Conservation (phyloP, 345 rosid genomes). For the Pistacia atlantica region DNA sequence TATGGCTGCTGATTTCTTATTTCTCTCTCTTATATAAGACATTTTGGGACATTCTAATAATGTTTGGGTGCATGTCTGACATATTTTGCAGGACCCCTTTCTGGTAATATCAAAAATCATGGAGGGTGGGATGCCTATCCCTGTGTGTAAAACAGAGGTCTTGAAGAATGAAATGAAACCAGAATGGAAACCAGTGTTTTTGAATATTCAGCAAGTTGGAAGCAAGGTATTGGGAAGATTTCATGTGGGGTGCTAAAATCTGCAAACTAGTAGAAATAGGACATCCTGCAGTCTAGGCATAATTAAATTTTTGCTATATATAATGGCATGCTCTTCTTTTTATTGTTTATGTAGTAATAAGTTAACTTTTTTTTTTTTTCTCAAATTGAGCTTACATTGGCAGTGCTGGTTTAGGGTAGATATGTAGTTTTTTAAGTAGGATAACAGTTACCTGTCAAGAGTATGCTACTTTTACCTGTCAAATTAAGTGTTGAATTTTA, state of each 20-base stretch:
- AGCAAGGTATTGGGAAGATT: constrained; percentile 61
- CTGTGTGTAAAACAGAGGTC: constrained; percentile 90
- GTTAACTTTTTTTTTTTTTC: too few relatives aligned
- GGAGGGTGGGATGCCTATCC: constrained; percentile 61
- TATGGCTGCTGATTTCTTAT: constrained; percentile 37
- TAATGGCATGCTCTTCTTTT: neutral
- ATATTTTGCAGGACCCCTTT: constrained; percentile 74
- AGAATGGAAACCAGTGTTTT: constrained; percentile 71
- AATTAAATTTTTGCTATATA: neutral
- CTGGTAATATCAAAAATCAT: constrained; percentile 79
- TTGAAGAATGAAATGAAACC: constrained; percentile 73
- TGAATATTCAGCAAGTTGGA: constrained; percentile 86
- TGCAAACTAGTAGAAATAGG: constrained; percentile 5
- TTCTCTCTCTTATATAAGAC: constrained; percentile 16
- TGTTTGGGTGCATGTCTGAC: constrained; percentile 19
- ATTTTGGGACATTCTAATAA: constrained; percentile 12
- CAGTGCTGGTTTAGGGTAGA: neutral
- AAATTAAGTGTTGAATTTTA: constrained; percentile 4
- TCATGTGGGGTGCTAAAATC: neutral
- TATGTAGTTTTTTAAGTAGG: neutral
- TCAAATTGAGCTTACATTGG: neutral
- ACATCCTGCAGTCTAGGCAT: neutral
- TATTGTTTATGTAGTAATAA: neutral
- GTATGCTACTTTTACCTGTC: neutral
- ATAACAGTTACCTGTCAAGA: neutral